Percentiles rank a stretch among this genome's conserved stretches.
phyloP scores from a whole-genome alignment of 139 green algal species.

The Mychonastes homosphaera region DNA sequence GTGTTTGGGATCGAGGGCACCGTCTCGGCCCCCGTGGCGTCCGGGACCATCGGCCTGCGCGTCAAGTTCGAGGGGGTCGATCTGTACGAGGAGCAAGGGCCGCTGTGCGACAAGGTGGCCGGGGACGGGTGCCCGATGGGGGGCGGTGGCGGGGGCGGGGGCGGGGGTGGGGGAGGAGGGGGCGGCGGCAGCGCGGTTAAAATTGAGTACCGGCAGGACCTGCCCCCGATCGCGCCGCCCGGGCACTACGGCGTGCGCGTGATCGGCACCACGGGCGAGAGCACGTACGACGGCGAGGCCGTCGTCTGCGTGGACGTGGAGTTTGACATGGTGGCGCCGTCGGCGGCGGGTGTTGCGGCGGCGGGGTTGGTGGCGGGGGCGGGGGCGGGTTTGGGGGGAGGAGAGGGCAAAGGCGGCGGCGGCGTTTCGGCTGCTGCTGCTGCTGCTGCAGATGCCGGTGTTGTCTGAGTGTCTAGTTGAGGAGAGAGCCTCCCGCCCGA shows the following conservation, averaged over 20 bases:
- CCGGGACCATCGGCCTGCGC: conserved; percentile 27
- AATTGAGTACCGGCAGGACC: conserved; percentile 25
- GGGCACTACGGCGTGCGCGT: conserved; percentile 8
- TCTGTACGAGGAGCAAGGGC: conserved; percentile 26
- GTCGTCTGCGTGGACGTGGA: conserved; percentile 37
- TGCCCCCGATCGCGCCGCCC: conserved; percentile 43
- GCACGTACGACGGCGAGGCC: conserved; percentile 12
- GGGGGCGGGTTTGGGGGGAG: neutral
- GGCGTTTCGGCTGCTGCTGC: neutral
- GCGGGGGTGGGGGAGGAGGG: too few species aligned
- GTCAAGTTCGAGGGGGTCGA: conserved; percentile 28
- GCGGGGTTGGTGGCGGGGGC: neutral
- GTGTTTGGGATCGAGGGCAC: conserved; percentile 24
- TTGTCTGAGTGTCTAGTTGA: too few species aligned
- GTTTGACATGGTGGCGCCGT: conserved; percentile 33
- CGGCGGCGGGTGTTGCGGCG: neutral
- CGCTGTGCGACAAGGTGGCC: conserved; percentile 36
- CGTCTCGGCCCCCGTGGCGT: conserved; percentile 1
- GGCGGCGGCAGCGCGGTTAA: conserved; percentile 18
- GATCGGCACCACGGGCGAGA: too few species aligned
- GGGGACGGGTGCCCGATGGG: conserved; percentile 38
- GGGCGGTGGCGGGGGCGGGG: too few species aligned
- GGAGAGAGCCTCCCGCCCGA: too few species aligned
- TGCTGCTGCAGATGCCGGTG: neutral
- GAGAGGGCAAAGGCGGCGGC: neutral